Conservation (phyloP, 2,329 filamentous ascomycete genomes). For the Colletotrichum sp. region DNA sequence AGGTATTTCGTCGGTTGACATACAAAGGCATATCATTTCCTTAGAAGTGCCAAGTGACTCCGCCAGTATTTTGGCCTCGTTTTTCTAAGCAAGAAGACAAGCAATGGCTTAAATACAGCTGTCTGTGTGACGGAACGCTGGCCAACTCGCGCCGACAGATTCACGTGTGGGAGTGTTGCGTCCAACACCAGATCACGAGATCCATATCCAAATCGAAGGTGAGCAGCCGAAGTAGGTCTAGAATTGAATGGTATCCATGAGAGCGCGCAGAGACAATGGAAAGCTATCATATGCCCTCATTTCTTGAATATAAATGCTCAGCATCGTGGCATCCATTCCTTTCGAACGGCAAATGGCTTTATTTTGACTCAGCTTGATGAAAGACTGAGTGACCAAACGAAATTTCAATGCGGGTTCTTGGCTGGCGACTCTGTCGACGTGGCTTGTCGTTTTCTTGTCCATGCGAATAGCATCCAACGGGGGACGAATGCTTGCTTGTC, state of each 20-base stretch:
- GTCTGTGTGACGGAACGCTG: neutral
- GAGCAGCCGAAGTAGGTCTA: neutral
- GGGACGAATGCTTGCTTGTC: neutral
- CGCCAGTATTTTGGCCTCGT: too few species aligned
- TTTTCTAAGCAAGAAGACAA: neutral
- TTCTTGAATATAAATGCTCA: neutral
- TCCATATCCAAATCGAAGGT: neutral
- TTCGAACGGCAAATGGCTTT: neutral
- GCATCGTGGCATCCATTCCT: neutral
- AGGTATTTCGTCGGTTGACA: too few species aligned
- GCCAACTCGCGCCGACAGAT: neutral
- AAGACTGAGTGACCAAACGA: rapidly evolving
- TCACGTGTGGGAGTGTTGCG: neutral
- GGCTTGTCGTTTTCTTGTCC: neutral
- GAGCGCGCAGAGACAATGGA: rapidly evolving
- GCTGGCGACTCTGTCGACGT: neutral
- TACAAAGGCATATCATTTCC: too few species aligned
- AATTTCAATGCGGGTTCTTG: neutral
- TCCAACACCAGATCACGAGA: neutral
- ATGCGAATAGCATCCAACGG: neutral
- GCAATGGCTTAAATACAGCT: rapidly evolving
- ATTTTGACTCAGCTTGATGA: neutral
- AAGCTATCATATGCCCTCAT: rapidly evolving
- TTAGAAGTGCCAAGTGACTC: too few species aligned
- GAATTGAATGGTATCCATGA: neutral